Evolutionary conservation across 805 yeast genomes (phyloP), one percentile per base, ranked within the genome.

Genomic region (Yarrowia deformans): DNA sequence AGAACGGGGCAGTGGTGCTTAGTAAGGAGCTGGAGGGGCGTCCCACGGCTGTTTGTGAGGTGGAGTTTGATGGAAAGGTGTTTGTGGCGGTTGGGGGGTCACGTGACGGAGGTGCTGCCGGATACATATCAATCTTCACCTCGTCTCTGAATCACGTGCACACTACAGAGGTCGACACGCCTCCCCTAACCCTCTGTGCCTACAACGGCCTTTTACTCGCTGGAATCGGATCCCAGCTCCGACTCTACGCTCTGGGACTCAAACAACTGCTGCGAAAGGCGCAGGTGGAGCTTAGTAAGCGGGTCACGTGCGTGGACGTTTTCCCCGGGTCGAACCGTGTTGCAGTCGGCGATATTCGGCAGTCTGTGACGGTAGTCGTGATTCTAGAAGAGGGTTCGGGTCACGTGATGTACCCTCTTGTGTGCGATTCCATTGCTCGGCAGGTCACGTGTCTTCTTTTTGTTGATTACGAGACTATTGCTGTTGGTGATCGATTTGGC

Each of bases 401-500:
- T 23, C 72, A 73, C 58, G 52, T 63, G 19, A 90, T 94, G 73
- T 74, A 86, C 8, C 85, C 89, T 1, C 80, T 93, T 69, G 88
- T 87, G 0, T 93, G 88, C 74, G 98, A 95, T 77, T 77, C 83
- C 0, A 78, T 88, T 46, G 82, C 87, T 42, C 80, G 97, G 40
- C 90, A 89, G 74, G 82, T 89, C 3, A 89, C 96, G 0, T 73
- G 87, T 2, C 73, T 89, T 52, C 75, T 82, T 2, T 79, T 86
- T 72, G 78, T 95, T 6, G 98, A 95, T 76, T 84, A 86, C 71
- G 87, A 87, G 69, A 92, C 97, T 0, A 85, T 90, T 0, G 80
- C 90, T 49, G 91, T 91, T 0, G 97, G 97, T 14, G 98, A 95
- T 76, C 88, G 88, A 74, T 92, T 90, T 78, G 98, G 98, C 0